phyloP scores from a whole-genome alignment of 495 filamentous ascomycete genomes.

The Neurospora discreta region DNA sequence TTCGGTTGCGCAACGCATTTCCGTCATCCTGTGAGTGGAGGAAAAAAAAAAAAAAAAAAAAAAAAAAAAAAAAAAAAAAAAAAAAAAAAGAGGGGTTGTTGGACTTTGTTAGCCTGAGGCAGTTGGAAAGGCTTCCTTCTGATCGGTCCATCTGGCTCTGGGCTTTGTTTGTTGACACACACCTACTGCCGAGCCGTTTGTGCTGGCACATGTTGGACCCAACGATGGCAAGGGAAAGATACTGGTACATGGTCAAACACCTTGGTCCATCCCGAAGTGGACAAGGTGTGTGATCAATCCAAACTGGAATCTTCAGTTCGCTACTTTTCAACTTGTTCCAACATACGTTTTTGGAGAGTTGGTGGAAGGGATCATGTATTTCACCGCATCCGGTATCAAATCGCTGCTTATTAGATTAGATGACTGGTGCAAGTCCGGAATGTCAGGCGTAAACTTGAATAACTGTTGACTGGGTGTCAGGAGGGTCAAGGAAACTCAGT shows the following conservation, averaged over 20 bases:
- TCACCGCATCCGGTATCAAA: not conserved
- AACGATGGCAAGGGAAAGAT: not conserved
- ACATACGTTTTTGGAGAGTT: not conserved
- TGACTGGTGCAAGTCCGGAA: not conserved
- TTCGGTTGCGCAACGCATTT: not conserved
- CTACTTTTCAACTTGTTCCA: not conserved
- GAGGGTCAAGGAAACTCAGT: not conserved
- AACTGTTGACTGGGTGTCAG: not conserved
- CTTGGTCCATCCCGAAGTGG: not conserved
- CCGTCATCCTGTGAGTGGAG: not conserved
- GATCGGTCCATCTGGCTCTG: not conserved
- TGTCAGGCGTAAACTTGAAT: not conserved
- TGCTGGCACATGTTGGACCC: not conserved
- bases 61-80: no score
- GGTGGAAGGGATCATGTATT: not conserved
- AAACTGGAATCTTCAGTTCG: not conserved
- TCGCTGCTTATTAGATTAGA: not conserved
- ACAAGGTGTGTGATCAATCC: not conserved
- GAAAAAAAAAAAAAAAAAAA: no score
- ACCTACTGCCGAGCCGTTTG: not conserved
- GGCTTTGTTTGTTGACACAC: not conserved
- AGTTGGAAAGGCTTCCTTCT: not conserved
- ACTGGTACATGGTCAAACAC: not conserved
- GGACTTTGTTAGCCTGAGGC: not conserved
- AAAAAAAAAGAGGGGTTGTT: not conserved